phyloP scores from a whole-genome alignment of 2,329 filamentous ascomycete genomes.

The Sporothrix phasma region DNA sequence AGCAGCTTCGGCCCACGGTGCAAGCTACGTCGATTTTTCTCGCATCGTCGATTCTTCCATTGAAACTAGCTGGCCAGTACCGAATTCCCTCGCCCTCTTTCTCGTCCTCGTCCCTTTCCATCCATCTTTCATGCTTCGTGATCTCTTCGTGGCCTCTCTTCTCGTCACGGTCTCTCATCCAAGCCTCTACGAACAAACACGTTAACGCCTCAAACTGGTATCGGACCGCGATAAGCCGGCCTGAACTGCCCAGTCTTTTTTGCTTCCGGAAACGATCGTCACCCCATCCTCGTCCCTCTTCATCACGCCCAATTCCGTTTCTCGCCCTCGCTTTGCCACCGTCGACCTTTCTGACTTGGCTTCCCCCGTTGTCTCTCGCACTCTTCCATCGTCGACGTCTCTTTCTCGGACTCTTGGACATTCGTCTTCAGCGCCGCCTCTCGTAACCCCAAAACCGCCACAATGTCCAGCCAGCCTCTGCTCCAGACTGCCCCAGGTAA shows the following conservation, averaged over 20 bases:
- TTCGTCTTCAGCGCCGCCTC: neutral
- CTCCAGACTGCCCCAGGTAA: slow-evolving; percentile 86
- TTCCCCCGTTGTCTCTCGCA: neutral
- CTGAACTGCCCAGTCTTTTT: neutral
- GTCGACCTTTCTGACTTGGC: neutral
- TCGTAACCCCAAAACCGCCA: slow-evolving; percentile 23
- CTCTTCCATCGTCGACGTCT: neutral
- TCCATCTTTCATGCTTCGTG: neutral
- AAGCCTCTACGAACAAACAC: neutral
- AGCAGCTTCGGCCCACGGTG: neutral
- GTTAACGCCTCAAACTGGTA: neutral
- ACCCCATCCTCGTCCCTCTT: neutral
- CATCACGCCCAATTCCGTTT: neutral
- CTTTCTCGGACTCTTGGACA: neutral
- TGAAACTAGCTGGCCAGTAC: neutral
- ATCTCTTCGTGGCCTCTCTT: neutral
- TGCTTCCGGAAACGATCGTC: neutral
- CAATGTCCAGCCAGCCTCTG: slow-evolving; percentile 92
- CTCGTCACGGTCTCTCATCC: neutral
- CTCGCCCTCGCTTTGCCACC: neutral
- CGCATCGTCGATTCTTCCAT: neutral
- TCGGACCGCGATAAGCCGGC: neutral
- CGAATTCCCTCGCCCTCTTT: neutral
- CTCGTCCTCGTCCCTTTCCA: neutral
- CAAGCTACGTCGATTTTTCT: neutral